Evolutionary conservation across 1,139 yeast species (phyloP).

Genomic region (Taphrina flavorubra): DNA sequence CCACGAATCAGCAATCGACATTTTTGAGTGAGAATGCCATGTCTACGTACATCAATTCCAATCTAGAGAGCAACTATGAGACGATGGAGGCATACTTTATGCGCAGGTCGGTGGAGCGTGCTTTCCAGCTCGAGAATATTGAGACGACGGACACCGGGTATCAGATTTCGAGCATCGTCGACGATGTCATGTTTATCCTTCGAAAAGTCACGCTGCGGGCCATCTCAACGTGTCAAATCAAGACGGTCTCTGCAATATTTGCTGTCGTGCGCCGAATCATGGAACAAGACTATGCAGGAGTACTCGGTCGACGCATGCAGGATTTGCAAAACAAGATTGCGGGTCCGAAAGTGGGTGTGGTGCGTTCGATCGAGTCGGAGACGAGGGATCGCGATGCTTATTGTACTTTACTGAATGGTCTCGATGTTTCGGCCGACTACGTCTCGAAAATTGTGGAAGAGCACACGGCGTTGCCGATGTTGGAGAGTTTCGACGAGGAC

Average conservation of each 20-base stretch:
- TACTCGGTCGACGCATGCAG: conserved; percentile 45
- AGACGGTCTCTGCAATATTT: conserved; percentile 42
- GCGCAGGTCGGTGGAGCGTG: conserved; percentile 79
- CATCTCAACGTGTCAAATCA: conserved; percentile 42
- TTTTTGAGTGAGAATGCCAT: conserved; percentile 47
- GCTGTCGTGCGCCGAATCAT: conserved; percentile 42
- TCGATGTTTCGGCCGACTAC: conserved; percentile 44
- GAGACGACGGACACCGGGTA: conserved; percentile 65
- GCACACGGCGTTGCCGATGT: conserved; percentile 4
- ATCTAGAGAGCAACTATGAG: conserved; percentile 72
- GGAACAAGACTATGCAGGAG: conserved; percentile 45
- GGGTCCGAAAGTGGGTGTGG: conserved; percentile 36
- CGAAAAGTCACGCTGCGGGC: conserved; percentile 62
- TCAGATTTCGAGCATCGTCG: conserved; percentile 75
- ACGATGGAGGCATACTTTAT: conserved; percentile 68
- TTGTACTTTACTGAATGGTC: conserved; percentile 54
- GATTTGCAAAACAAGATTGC: conserved; percentile 43
- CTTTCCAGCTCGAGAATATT: conserved; percentile 76
- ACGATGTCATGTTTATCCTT: conserved; percentile 77
- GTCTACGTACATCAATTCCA: conserved; percentile 7
- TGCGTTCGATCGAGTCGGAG: conserved; percentile 39
- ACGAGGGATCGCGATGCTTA: conserved; percentile 37
- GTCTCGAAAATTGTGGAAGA: conserved; percentile 43
- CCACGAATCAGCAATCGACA: conserved; percentile 48
- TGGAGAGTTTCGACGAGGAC: conserved; percentile 22